Evolutionary conservation across 768 basidiomycete genomes (phyloP).

Genomic region (Lentinus brumalis): DNA sequence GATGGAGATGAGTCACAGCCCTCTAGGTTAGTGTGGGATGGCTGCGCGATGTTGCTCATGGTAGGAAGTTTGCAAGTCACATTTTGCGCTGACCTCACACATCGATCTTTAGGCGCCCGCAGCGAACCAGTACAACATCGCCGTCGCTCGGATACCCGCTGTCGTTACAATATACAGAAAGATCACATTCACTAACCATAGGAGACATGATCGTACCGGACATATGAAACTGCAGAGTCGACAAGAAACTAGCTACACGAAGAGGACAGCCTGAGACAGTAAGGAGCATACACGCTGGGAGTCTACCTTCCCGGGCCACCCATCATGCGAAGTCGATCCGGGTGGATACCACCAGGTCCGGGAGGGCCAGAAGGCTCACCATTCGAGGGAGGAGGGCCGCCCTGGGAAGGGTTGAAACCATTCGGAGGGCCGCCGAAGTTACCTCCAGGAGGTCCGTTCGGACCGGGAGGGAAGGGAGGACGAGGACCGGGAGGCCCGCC

Average conservation of each 20-base stretch:
- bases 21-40: not conserved
- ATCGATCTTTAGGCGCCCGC: too few relatives aligned
- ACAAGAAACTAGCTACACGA: constrained; percentile 4
- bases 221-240: not conserved
- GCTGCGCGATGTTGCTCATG: constrained; percentile 1
- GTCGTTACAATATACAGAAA: too few relatives aligned
- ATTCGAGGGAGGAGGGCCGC: constrained; percentile 37
- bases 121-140: too few relatives aligned
- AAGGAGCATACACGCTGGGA: not conserved
- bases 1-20: constrained; percentile 7
- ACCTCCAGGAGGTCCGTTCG: constrained; percentile 17
- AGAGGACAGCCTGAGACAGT: not conserved
- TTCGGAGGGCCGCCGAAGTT: constrained; percentile 15
- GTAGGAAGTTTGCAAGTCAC: constrained; percentile 8
- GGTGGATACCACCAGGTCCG: constrained; percentile 77
- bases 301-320: constrained; percentile 31
- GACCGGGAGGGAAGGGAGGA: constrained; percentile 37
- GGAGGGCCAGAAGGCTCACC: constrained; percentile 30
- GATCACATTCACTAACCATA: too few relatives aligned
- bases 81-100: constrained; percentile 5
- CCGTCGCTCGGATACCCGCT: too few relatives aligned
- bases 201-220: too few relatives aligned
- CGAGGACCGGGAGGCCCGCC: constrained; percentile 21
- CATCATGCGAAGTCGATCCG: constrained; percentile 85
- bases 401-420: constrained; percentile 25